A percentile compares a stretch with the other conserved stretches of the same genome.
Evolutionary conservation across 441 rosid species (phyloP).

Genomic region (Hura crepitans): DNA sequence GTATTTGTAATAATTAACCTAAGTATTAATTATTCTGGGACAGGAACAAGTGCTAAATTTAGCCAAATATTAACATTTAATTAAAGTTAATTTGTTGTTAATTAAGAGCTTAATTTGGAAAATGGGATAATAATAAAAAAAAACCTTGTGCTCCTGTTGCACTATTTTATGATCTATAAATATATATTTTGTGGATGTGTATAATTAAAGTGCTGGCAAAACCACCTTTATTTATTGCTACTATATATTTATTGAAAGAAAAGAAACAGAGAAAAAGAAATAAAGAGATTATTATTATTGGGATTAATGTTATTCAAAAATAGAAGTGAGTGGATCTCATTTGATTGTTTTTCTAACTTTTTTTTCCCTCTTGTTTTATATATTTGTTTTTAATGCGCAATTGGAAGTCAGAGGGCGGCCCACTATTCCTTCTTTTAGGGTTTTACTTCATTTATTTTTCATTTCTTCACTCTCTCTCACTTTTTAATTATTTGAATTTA

Average conservation of each 20-base stretch:
- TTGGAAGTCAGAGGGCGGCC: constrained; percentile 69
- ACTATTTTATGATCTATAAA: not conserved
- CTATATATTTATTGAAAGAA: not conserved
- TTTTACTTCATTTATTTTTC: constrained; percentile 27
- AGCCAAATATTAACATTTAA: constrained; percentile 34
- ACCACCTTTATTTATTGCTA: constrained; percentile 22
- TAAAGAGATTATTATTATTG: constrained; percentile 17
- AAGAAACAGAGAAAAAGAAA: constrained; percentile 16
- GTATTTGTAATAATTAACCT: constrained; percentile 23
- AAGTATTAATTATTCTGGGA: constrained; percentile 25
- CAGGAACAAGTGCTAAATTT: constrained; percentile 91
- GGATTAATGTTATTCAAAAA: constrained; percentile 16
- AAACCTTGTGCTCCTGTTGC: constrained; percentile 67
- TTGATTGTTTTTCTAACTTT: constrained; percentile 33
- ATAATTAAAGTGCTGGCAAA: constrained; percentile 15
- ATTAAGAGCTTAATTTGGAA: constrained; percentile 63
- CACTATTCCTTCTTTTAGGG: constrained; percentile 53
- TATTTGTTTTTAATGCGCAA: constrained; percentile 32
- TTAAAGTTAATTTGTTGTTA: constrained; percentile 12
- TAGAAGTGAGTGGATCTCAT: constrained; percentile 33
- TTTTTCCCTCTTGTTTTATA: constrained; percentile 36
- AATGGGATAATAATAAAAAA: constrained; percentile 27
- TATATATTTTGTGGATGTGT: constrained; percentile 25
- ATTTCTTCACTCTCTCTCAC: not conserved
- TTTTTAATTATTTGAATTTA: not conserved